Base-by-base conservation (phyloP, 106 monocot genomes). In the Phalaenopsis aphrodite region DNA sequence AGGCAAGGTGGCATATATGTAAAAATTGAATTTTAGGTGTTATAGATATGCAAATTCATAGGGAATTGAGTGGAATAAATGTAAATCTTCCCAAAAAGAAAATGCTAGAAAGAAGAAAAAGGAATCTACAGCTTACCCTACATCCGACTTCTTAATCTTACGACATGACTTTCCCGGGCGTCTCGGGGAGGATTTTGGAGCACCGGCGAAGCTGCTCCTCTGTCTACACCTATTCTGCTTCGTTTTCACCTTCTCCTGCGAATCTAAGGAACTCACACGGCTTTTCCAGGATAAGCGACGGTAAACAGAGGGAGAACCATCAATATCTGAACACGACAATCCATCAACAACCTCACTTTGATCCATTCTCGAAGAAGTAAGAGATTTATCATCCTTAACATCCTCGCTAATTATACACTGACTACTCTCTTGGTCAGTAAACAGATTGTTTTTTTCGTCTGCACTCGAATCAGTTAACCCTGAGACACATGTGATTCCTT, bases 261-360 rank as follows among this genome's bases (percentile, higher is more conserved):
- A 86, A 42, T 86, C 86, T 30, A 85, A 82, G 83, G 83, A 79
- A 64, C 19, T 84, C 12, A 72, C 83, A 48, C 78, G 79, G 39
- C 89, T 77, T 91, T 87, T 99, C 98, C 98, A 95, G 23, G 89
- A 93, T 79, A 95, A 84, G 78, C 82, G 82, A 66, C 80, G 82
- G 23, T 75, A 93, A 45, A 84, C 84, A 17, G 80, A 73, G 17
- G 80, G 64, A 17, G 86, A 80, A 48, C 75, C 64, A 30, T 82
- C 89, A 82, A 81, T 43, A 58, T 88, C 87, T 36, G 93, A 88
- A 12, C 86, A 87, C 42, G 93, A 88, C n/a, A 81, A 37, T 77
- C 75, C 90, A 86, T 93, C 88, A 64, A 88, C 89, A 47, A 82
- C 84, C 77, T 85, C 88, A 82, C 85, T 87, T 85, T 21, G 84